Evolutionary conservation across 2,329 filamentous ascomycete species (phyloP).

Genomic region (Geosmithia morbida): DNA sequence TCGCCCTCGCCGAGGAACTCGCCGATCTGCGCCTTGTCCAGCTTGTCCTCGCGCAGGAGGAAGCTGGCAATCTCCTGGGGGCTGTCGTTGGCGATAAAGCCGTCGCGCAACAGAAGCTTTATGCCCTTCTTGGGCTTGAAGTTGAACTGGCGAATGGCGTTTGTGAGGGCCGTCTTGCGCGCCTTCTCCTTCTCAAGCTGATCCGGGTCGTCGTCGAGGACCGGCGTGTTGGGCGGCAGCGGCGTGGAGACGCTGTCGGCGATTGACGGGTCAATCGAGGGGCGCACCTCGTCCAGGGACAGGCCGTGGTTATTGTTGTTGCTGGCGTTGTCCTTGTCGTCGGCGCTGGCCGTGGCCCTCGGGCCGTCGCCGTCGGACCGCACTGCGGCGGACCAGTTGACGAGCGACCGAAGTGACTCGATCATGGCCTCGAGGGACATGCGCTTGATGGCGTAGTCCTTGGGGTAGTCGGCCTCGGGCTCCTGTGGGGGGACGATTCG

Average conservation of each 20-base stretch:
- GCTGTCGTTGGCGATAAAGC: constrained; percentile 69
- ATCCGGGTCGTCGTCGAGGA: constrained; percentile 76
- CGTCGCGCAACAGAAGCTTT: constrained; percentile 67
- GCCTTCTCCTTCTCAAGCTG: constrained; percentile 93
- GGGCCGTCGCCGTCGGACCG: constrained; percentile 35
- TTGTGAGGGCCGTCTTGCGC: constrained; percentile 79
- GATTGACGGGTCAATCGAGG: constrained; percentile 55
- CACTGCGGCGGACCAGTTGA: constrained; percentile 70
- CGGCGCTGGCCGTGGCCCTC: constrained; percentile 2
- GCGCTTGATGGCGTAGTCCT: constrained; percentile 85
- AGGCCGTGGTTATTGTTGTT: constrained; percentile 12
- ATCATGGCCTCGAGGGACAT: constrained; percentile 79
- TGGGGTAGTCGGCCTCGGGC: constrained; percentile 57
- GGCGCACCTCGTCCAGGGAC: constrained; percentile 33
- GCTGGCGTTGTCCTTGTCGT: neutral
- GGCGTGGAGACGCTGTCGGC: constrained; percentile 45
- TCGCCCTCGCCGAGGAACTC: constrained; percentile 94
- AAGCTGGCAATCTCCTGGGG: constrained; percentile 78
- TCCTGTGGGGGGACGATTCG: constrained; percentile 50
- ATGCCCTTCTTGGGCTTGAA: constrained; percentile 94
- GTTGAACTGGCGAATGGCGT: constrained; percentile 86
- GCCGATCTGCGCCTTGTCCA: constrained; percentile 86
- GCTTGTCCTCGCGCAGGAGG: constrained; percentile 61
- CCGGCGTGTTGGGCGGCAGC: constrained; percentile 48
- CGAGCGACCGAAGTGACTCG: constrained; percentile 74